phyloP scores from a whole-genome alignment of 305 asterid genomes.

The Fraxinus floribunda region DNA sequence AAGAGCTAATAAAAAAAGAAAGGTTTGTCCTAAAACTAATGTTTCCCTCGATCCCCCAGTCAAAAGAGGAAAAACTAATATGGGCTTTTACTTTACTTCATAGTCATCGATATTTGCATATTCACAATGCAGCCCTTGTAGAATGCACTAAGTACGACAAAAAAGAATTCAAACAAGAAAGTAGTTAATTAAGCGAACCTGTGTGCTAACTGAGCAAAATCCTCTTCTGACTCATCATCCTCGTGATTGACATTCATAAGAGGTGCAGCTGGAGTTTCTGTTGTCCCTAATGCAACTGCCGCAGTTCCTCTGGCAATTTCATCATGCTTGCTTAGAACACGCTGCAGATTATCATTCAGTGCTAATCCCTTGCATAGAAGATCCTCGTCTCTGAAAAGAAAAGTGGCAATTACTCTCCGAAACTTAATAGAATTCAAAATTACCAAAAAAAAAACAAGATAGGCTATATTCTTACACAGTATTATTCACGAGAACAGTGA shows the following conservation, averaged over 20 bases:
- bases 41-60: not conserved
- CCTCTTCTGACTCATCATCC: slow-evolving; percentile 89
- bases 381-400: slow-evolving; percentile 67
- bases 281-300: slow-evolving; percentile 28
- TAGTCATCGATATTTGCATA: not conserved
- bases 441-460: not conserved
- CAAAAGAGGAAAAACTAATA: not conserved
- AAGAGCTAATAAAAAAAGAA: not conserved
- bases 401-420: slow-evolving; percentile 5
- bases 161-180: not conserved
- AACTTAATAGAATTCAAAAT: slow-evolving; percentile 9
- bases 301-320: slow-evolving; percentile 60
- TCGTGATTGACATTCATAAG: slow-evolving; percentile 84
- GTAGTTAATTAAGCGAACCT: slow-evolving; percentile 42
- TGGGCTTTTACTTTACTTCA: not conserved
- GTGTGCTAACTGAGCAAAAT: slow-evolving; percentile 80
- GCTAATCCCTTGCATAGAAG: slow-evolving; percentile 77
- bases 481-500: no score
- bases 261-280: slow-evolving; percentile 60
- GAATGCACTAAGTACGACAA: not conserved
- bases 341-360: slow-evolving; percentile 75
- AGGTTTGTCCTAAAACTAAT: not conserved
- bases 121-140: not conserved
- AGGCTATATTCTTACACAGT: no score
- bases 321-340: slow-evolving; percentile 68